Conservation (phyloP, 2,329 filamentous ascomycete genomes). For the Alternaria atra region DNA sequence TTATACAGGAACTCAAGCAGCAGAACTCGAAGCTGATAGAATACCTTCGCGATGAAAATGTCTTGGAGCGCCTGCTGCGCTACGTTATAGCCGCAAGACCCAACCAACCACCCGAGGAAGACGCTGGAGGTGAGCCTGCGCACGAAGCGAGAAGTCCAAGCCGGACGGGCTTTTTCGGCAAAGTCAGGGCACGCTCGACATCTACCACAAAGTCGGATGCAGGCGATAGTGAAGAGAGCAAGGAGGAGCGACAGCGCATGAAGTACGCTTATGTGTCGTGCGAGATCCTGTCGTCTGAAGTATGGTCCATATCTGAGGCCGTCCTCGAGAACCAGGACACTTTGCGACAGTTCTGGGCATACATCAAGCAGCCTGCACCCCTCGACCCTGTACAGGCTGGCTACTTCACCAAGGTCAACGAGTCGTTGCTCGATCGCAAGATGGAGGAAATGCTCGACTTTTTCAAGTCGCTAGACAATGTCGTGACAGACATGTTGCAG, state of each 20-base stretch:
- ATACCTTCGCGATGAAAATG: slow-evolving; percentile 86
- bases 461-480: slow-evolving; percentile 82
- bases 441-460: slow-evolving; percentile 96
- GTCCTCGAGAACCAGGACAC: slow-evolving; percentile 84
- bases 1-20: slow-evolving; percentile 97
- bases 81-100: slow-evolving; percentile 86
- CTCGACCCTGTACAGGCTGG: slow-evolving; percentile 93
- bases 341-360: slow-evolving; percentile 88
- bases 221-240: slow-evolving; percentile 66
- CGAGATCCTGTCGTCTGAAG: slow-evolving; percentile 93
- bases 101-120: slow-evolving; percentile 47
- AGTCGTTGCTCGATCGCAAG: slow-evolving; percentile 96
- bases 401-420: slow-evolving; percentile 99
- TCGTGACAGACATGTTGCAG: slow-evolving; percentile 84
- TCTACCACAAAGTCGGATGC: slow-evolving; percentile 54
- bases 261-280: slow-evolving; percentile 94
- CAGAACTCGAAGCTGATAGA: slow-evolving; percentile 98
- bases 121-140: slow-evolving; percentile 56
- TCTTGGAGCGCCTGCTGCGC: slow-evolving; percentile 84
- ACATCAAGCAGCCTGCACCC: slow-evolving; percentile 82
- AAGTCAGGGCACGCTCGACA: slow-evolving; percentile 55
- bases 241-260: slow-evolving; percentile 87
- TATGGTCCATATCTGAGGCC: slow-evolving; percentile 95
- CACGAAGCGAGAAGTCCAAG: slow-evolving; percentile 47
- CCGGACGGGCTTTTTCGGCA: slow-evolving; percentile 57